A percentile compares a stretch with the other conserved stretches of the same genome.
These are phyloP conservation scores for Paraphaeosphaeria minitans DNA, from an alignment of 2,329 filamentous ascomycete species.

Conservation along the genomic window DNA sequence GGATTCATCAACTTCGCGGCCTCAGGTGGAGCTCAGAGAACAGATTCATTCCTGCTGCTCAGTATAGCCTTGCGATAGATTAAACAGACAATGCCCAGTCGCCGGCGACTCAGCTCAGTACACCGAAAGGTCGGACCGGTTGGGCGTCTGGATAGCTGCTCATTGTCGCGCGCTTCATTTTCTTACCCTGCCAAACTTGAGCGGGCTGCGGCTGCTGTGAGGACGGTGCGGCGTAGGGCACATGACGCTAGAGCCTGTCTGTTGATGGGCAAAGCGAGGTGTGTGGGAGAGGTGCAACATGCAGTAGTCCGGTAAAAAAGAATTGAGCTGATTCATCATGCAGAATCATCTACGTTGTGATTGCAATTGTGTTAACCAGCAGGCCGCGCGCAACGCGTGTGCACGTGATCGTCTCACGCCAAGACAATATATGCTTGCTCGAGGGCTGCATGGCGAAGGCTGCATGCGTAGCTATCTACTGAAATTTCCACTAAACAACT, in stretches of 20 bases:
- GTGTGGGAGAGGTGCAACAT: conserved; percentile 11
- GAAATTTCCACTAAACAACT: not conserved
- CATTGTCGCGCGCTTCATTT: conserved; percentile 16
- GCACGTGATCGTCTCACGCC: not conserved
- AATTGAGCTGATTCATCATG: not conserved
- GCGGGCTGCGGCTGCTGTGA: conserved; percentile 14
- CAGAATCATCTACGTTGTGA: not conserved
- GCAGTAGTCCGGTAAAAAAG: not conserved
- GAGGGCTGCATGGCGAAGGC: not conserved
- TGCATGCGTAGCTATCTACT: not conserved
- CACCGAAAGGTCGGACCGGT: conserved; percentile 22
- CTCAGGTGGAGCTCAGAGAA: conserved; percentile 59
- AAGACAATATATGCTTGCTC: not conserved
- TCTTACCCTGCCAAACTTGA: conserved; percentile 19
- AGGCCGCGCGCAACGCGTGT: not conserved
- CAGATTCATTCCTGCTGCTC: conserved; percentile 59
- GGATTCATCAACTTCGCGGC: conserved; percentile 45
- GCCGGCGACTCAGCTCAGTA: conserved; percentile 31
- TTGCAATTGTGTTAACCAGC: not conserved
- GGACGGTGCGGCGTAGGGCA: conserved; percentile 15
- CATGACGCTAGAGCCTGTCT: conserved; percentile 1
- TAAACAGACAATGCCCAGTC: conserved; percentile 38
- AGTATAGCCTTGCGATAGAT: conserved; percentile 60
- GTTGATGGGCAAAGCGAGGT: not conserved
- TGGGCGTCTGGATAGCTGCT: conserved; percentile 30